Evolutionary conservation across 495 filamentous ascomycete species (phyloP).

Genomic region (Staphylotrichum longicolle): DNA sequence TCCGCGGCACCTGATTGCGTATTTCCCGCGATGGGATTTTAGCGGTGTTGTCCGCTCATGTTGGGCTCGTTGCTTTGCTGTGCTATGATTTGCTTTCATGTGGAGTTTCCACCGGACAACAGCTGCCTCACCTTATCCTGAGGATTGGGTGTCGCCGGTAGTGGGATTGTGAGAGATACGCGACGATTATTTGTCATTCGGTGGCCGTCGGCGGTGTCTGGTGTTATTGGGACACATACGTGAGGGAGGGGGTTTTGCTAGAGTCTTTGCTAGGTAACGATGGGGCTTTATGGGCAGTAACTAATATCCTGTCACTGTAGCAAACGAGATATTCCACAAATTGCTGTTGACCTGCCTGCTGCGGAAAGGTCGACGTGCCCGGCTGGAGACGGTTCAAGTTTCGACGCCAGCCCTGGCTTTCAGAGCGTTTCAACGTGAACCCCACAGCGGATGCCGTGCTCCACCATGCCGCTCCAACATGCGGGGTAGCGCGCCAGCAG

Average conservation of each 20-base stretch:
- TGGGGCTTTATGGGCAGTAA: too few species aligned
- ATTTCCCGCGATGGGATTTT: background rate
- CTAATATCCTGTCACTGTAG: too few species aligned
- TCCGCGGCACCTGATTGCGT: slow-evolving; percentile 55
- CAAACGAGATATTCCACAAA: too few species aligned
- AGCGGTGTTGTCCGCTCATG: background rate
- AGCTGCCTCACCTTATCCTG: background rate
- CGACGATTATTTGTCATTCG: background rate
- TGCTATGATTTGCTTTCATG: background rate
- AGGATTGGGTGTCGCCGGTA: background rate
- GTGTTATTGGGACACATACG: background rate
- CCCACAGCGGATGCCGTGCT: slow-evolving; percentile 3
- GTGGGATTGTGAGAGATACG: background rate
- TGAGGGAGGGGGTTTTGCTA: too few species aligned
- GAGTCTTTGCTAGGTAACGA: too few species aligned
- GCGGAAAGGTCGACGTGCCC: too few species aligned
- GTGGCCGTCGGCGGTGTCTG: background rate
- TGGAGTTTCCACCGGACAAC: background rate
- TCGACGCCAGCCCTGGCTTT: too few species aligned
- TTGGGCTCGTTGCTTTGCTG: background rate
- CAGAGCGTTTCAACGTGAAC: background rate
- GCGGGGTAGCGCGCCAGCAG: slow-evolving; percentile 23
- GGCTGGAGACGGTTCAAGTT: background rate
- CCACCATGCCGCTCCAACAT: slow-evolving; percentile 1
- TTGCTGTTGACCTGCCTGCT: too few species aligned